These are phyloP conservation scores for Calonectria hawksworthii DNA, from an alignment of 2,329 filamentous ascomycete genomes.

Conservation along the genomic window DNA sequence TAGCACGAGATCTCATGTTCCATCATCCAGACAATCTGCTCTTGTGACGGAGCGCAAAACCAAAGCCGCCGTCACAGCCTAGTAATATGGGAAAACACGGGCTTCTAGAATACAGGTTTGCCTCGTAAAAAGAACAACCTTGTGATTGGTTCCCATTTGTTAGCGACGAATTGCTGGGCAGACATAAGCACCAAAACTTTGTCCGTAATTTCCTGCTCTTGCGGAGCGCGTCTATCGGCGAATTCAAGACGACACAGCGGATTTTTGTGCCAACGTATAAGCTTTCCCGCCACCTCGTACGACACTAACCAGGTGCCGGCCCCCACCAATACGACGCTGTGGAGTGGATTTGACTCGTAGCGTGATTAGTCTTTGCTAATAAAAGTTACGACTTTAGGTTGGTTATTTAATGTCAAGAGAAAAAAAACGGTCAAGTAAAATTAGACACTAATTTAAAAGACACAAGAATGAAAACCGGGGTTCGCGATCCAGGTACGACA, in stretches of 20 bases:
- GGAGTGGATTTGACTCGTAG: not conserved
- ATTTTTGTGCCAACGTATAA: not conserved
- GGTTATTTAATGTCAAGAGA: not conserved
- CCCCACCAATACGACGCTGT: slow-evolving; percentile 7
- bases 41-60: not conserved
- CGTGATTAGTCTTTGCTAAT: slow-evolving; percentile 1
- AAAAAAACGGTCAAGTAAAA: not conserved
- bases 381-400: not conserved
- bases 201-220: not conserved
- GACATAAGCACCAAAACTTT: not conserved
- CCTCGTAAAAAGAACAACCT: not conserved
- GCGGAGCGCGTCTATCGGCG: not conserved
- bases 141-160: not conserved
- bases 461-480: not conserved
- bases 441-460: not conserved
- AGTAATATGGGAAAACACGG: not conserved
- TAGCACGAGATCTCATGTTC: not conserved
- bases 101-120: not conserved
- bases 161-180: too few relatives aligned
- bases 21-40: not conserved
- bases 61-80: not conserved
- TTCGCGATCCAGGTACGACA: not conserved
- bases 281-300: not conserved
- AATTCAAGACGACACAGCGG: not conserved
- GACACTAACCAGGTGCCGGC: not conserved